phyloP scores from a whole-genome alignment of 2,329 filamentous ascomycete species.

The Botrytis tulipae region DNA sequence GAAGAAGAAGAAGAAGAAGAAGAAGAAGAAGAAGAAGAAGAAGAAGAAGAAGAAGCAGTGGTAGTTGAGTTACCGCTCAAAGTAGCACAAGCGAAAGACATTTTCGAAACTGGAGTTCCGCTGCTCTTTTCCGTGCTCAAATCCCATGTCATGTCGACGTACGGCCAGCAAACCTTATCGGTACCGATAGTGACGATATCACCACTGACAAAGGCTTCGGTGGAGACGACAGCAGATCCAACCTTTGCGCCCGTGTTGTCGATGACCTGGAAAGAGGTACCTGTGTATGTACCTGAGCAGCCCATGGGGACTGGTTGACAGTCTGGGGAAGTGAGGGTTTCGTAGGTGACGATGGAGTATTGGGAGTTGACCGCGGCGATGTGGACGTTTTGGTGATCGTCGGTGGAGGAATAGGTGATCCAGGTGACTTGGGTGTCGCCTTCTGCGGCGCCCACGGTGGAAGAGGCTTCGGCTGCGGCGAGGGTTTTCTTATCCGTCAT shows the following conservation, averaged over 20 bases:
- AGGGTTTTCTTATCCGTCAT: conserved; percentile 59
- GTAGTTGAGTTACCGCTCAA: conserved; percentile 13
- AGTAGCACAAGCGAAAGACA: conserved; percentile 52
- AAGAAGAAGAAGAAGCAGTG: neutral
- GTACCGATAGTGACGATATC: conserved; percentile 58
- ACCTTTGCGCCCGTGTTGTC: conserved; percentile 48
- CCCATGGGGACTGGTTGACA: conserved; percentile 59
- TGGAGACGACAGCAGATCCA: conserved; percentile 52
- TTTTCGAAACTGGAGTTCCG: conserved; percentile 39
- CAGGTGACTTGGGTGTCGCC: conserved; percentile 61
- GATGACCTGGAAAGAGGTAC: conserved; percentile 59
- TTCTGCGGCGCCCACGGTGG: conserved; percentile 49
- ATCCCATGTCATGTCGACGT: conserved; percentile 55
- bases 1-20: too few species aligned
- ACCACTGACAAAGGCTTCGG: conserved; percentile 57
- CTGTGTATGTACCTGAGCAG: conserved; percentile 57
- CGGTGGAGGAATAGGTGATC: conserved; percentile 50
- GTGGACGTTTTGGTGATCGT: conserved; percentile 58
- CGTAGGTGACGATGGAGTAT: conserved; percentile 58
- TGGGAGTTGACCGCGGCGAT: conserved; percentile 52
- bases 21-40: too few species aligned
- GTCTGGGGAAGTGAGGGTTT: conserved; percentile 55
- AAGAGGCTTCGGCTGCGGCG: conserved; percentile 52
- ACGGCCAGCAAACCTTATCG: conserved; percentile 59
- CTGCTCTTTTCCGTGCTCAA: conserved; percentile 37